Evolutionary conservation across 805 yeast genomes (phyloP), one percentile per base, ranked within the genome.

Genomic region (Wickerhamomyces canadensis): DNA sequence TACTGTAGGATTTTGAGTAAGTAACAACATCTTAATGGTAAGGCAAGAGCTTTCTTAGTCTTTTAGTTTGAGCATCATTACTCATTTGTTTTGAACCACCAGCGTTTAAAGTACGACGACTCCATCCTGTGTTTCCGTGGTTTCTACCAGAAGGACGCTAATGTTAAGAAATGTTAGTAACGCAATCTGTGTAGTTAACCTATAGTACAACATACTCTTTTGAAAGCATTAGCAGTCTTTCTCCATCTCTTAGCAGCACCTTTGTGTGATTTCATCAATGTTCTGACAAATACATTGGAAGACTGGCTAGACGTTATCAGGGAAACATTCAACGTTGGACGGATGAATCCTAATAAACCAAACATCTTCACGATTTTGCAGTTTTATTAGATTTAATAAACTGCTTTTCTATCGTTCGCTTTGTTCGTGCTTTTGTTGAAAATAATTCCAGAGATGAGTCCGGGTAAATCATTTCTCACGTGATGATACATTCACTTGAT

Each of bases 81-180:
- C 78, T 85, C 48, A 62, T 56, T 7, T 70, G 75, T 48, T 70
- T 81, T 22, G 77, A 82, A 47, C 78, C 74, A 60, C 82, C 68
- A 50, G 70, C 71, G 42, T 75, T 66, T 52, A 83, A 62, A 19
- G 74, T 68, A 35, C 79, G 70, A 28, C 74, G 65, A 23, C 88
- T 72, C 82, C 93, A 89, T 17, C 95, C 89, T 2, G 88, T 85
- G 54, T 89, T 89, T 35, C 97, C 96, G 58, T 89, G 97, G 48
- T 84, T 83, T 65, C 95, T 76, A 10, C 96, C 95, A 16, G 94
- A 83, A 50, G 78, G 76, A 44, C 72, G 89, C 75, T 60, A 32
- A 11, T 38, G 30, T 28, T 31, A 22, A n/a, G n/a, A n/a, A n/a
- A n/a, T n/a, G n/a, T n/a, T n/a, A n/a, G n/a, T n/a, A n/a, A n/a